phyloP scores from a whole-genome alignment of 306 rosid genomes.

The Glycine tomentella region DNA sequence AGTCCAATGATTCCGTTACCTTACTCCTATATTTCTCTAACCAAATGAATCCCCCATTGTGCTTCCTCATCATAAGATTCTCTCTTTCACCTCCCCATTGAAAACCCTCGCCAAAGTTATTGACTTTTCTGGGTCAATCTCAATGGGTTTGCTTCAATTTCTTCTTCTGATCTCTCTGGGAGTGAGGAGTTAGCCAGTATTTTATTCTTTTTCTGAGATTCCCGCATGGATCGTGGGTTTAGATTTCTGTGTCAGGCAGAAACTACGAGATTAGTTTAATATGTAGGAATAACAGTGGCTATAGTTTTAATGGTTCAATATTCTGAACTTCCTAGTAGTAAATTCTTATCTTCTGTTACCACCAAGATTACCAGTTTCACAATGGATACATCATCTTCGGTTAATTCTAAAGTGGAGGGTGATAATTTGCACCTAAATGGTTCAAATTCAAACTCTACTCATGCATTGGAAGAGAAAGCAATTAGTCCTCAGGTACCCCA shows the following conservation, averaged over 20 bases:
- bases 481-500: slow-evolving; percentile 46
- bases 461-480: slow-evolving; percentile 42
- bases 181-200: not conserved
- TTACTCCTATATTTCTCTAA: not conserved
- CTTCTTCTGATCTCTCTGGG: slow-evolving; percentile 23
- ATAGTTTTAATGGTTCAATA: slow-evolving; percentile 63
- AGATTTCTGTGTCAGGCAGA: slow-evolving; percentile 58
- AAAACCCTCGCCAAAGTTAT: slow-evolving; percentile 13
- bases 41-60: not conserved
- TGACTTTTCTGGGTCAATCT: slow-evolving; percentile 30
- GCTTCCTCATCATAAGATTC: not conserved
- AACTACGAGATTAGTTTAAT: slow-evolving; percentile 61
- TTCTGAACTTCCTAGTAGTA: slow-evolving; percentile 71
- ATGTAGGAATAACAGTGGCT: slow-evolving; percentile 62
- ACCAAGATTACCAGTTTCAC: slow-evolving; percentile 54
- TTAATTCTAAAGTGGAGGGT: not conserved
- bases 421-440: slow-evolving; percentile 32
- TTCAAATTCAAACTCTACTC: slow-evolving; percentile 51
- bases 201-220: slow-evolving; percentile 19
- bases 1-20: not conserved
- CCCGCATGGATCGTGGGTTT: slow-evolving; percentile 65
- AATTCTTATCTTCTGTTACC: slow-evolving; percentile 57
- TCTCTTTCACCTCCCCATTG: slow-evolving; percentile 16
- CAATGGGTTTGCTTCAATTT: slow-evolving; percentile 40
- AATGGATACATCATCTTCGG: slow-evolving; percentile 50